Conservation (phyloP, 1,284 basidiomycete genomes). For the Ganoderma sp. region DNA sequence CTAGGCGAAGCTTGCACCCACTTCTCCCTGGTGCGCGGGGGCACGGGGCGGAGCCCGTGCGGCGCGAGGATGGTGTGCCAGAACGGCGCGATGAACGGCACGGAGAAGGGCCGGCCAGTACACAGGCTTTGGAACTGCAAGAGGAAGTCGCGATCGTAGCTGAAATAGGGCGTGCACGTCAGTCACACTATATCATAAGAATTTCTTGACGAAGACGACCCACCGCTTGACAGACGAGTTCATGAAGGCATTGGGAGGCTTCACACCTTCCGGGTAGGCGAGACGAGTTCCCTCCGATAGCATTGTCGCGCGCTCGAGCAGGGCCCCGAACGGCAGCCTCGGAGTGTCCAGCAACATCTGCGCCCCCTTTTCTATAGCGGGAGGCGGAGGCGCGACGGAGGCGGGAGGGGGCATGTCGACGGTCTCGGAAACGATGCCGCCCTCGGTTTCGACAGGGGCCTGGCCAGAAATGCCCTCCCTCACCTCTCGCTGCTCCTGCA, state of each 20-base stretch:
- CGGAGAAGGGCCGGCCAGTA: neutral
- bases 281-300: neutral
- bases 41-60: slow-evolving; percentile 1
- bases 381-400: neutral
- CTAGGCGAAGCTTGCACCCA: neutral
- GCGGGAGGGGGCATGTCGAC: neutral
- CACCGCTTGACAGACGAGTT: neutral
- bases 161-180: neutral
- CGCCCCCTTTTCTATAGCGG: neutral
- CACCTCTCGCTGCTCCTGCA: neutral
- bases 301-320: slow-evolving; percentile 4
- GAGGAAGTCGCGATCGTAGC: slow-evolving; percentile 19
- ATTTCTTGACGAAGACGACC: neutral
- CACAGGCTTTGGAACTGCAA: slow-evolving; percentile 12
- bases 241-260: neutral
- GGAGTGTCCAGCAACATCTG: no score
- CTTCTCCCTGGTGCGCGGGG: neutral
- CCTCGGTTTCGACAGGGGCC: neutral
- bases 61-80: neutral
- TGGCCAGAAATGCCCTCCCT: neutral
- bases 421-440: neutral
- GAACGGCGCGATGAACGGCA: slow-evolving; percentile 5
- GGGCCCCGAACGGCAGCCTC: neutral
- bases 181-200: neutral
- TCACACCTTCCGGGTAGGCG: slow-evolving; percentile 9